phyloP scores from a whole-genome alignment of 768 basidiomycete genomes.

The Tephrocybe sp. region DNA sequence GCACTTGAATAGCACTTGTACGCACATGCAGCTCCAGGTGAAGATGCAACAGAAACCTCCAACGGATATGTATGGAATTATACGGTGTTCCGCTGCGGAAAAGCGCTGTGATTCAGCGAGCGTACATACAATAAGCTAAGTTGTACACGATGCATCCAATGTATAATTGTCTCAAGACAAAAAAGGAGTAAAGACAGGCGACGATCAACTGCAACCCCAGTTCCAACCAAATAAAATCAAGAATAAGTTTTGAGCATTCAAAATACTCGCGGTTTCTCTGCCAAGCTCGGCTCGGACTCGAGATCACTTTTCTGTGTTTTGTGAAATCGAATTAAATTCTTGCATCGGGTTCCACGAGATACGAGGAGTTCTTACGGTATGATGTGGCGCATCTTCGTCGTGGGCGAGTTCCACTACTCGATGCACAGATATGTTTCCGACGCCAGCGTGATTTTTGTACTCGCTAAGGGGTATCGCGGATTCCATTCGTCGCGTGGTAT shows the following conservation, averaged over 20 bases:
- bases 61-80: no score
- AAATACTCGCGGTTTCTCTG: slow-evolving; percentile 1
- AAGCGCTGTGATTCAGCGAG: not conserved
- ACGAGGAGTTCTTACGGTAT: slow-evolving; percentile 4
- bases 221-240: slow-evolving; percentile 6
- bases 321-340: not conserved
- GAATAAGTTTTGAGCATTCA: not conserved
- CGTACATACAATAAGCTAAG: not conserved
- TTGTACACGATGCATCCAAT: not conserved
- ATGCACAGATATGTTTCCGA: slow-evolving; percentile 17
- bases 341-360: not conserved
- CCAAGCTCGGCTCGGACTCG: not conserved
- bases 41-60: no score
- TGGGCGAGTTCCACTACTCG: slow-evolving; percentile 20
- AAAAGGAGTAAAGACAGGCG: slow-evolving; percentile 6
- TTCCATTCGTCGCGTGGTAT: slow-evolving; percentile 4
- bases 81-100: no score
- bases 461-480: slow-evolving; percentile 21
- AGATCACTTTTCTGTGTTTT: slow-evolving; percentile 3
- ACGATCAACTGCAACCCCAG: not conserved
- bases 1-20: no score
- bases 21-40: no score
- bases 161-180: slow-evolving; percentile 3
- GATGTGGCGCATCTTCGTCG: slow-evolving; percentile 13
- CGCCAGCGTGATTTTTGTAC: slow-evolving; percentile 17